Percentiles rank a stretch among this genome's conserved stretches.
phyloP scores from a whole-genome alignment of 2,329 filamentous ascomycete species.

The Phialophora chinensis region DNA sequence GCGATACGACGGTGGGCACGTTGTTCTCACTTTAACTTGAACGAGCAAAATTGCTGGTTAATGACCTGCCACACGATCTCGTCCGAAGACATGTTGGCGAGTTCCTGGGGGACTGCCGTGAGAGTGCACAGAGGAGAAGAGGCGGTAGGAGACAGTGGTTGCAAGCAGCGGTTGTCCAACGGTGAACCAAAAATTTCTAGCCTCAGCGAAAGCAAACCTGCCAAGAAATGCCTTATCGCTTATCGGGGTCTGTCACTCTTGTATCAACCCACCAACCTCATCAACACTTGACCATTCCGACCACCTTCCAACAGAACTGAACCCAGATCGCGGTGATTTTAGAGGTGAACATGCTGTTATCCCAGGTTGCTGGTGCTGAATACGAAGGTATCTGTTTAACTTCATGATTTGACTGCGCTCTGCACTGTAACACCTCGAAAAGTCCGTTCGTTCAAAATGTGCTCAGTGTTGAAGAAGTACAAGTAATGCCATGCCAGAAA shows the following conservation, averaged over 20 bases:
- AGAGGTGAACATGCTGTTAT: background rate
- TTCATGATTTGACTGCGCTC: background rate
- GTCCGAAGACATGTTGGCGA: conserved; percentile 75
- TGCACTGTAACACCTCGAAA: background rate
- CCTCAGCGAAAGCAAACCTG: conserved; percentile 8
- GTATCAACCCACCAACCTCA: background rate
- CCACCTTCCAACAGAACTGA: too few species aligned
- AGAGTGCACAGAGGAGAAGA: background rate
- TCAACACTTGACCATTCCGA: too few species aligned
- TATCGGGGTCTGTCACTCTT: conserved; percentile 20
- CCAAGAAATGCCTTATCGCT: conserved; percentile 25
- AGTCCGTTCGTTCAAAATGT: background rate
- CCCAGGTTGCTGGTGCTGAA: too few species aligned
- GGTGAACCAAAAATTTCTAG: conserved; percentile 18
- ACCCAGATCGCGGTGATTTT: too few species aligned
- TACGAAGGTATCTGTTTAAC: background rate
- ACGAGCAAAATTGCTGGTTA: conserved; percentile 92
- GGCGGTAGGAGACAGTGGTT: background rate
- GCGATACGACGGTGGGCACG: background rate
- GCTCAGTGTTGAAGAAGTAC: background rate
- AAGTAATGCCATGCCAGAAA: background rate
- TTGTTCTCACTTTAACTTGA: conserved; percentile 82
- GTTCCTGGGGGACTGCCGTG: background rate
- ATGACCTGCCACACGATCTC: conserved; percentile 98
- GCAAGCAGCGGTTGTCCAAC: background rate